phyloP scores from a whole-genome alignment of 208 protist genomes.

The Acanthamoeba lenticulata region DNA sequence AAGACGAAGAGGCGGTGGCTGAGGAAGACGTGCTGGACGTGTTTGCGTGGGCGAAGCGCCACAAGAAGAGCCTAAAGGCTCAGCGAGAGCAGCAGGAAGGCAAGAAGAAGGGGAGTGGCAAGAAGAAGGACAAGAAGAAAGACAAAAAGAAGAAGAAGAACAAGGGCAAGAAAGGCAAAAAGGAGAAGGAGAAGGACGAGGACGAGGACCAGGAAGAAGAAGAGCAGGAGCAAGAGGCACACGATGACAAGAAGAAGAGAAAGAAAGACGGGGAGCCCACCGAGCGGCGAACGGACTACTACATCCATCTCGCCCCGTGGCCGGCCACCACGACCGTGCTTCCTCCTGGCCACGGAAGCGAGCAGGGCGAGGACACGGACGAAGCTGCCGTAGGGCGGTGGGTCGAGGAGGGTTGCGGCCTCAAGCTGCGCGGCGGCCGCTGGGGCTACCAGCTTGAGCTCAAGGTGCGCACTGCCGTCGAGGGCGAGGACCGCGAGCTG shows the following conservation, averaged over 20 bases:
- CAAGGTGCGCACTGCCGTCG: not conserved
- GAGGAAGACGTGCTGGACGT: not conserved
- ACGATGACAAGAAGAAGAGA: not conserved
- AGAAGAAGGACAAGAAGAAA: too few species aligned
- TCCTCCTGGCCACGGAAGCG: not conserved
- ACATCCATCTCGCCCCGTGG: not conserved
- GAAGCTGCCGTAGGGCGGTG: not conserved
- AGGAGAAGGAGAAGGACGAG: not conserved
- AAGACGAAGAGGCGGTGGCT: not conserved
- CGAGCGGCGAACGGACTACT: not conserved
- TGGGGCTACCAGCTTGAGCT: conserved; percentile 5
- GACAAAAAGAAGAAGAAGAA: not conserved
- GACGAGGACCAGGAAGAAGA: not conserved
- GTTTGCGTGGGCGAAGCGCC: not conserved
- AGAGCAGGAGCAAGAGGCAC: not conserved
- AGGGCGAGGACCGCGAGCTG: not conserved
- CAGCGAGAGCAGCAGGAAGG: too few species aligned
- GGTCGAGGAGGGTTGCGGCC: not conserved
- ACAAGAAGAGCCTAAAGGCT: not conserved
- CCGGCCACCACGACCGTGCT: too few species aligned
- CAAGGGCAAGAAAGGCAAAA: not conserved
- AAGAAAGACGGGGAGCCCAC: not conserved
- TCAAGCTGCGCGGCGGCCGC: not conserved
- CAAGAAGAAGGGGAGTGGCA: too few species aligned
- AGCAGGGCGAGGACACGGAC: not conserved